These are phyloP conservation scores for Gossypium sturtianum DNA, from an alignment of 345 rosid species.

Conservation along the genomic window DNA sequence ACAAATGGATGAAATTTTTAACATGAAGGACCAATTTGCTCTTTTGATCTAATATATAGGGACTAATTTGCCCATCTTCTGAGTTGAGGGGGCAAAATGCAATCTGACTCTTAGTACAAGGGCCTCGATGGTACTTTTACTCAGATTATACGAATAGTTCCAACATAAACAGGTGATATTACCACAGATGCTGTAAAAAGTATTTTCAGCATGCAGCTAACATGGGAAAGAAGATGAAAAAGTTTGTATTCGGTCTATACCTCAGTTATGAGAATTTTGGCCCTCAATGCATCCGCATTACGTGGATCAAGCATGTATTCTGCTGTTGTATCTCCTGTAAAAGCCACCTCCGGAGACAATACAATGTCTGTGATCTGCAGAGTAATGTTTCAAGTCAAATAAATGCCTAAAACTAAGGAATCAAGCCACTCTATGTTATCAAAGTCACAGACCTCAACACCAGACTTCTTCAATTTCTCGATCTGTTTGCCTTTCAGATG, in stretches of 20 bases:
- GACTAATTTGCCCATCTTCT: too few relatives aligned
- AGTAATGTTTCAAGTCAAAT: slow-evolving; percentile 16
- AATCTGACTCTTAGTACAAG: too few relatives aligned
- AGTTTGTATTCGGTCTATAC: slow-evolving; percentile 24
- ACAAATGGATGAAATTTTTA: too few relatives aligned
- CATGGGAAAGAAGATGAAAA: background rate
- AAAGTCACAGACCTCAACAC: slow-evolving; percentile 51
- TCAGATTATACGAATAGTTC: background rate
- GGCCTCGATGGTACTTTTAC: too few relatives aligned
- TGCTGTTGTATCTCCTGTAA: slow-evolving; percentile 91
- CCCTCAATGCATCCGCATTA: slow-evolving; percentile 90
- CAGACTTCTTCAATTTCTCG: slow-evolving; percentile 89
- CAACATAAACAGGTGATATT: background rate
- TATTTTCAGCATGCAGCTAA: background rate
- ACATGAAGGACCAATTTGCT: too few relatives aligned
- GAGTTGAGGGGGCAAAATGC: too few relatives aligned
- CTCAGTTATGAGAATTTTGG: slow-evolving; percentile 93
- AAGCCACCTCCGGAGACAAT: slow-evolving; percentile 86
- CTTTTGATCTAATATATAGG: too few relatives aligned
- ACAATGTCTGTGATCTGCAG: slow-evolving; percentile 75
- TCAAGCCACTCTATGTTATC: background rate
- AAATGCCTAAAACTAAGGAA: background rate
- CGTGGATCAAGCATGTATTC: slow-evolving; percentile 96
- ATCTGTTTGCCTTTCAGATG: slow-evolving; percentile 92
- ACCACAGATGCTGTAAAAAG: background rate